These are phyloP conservation scores for Ricinus communis DNA, from an alignment of 345 rosid species.

Conservation along the genomic window DNA sequence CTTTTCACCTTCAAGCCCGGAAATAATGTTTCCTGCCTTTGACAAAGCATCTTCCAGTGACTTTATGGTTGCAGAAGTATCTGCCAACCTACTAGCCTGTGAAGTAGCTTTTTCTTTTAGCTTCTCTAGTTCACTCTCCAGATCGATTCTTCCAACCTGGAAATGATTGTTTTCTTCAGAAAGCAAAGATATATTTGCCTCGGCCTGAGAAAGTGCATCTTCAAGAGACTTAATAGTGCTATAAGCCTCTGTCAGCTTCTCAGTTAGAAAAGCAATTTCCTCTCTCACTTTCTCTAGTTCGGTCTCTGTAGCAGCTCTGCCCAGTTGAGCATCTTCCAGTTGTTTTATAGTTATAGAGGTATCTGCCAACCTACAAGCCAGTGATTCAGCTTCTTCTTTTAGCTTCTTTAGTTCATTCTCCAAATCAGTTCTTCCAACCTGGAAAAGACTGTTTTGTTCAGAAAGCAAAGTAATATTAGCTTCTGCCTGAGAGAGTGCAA, in stretches of 20 bases:
- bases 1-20: constrained; percentile 59
- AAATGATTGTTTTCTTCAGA: constrained; percentile 49
- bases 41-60: constrained; percentile 58
- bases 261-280: constrained; percentile 50
- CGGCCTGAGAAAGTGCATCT: constrained; percentile 54
- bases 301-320: constrained; percentile 46
- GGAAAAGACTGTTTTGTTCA: constrained; percentile 41
- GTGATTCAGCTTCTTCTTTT: constrained; percentile 40
- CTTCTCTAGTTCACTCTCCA: constrained; percentile 60
- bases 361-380: constrained; percentile 48
- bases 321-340: constrained; percentile 65
- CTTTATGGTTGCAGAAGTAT: constrained; percentile 48
- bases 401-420: constrained; percentile 57
- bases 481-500: constrained; percentile 55
- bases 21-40: constrained; percentile 50
- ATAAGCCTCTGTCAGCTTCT: constrained; percentile 56
- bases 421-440: constrained; percentile 40
- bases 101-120: constrained; percentile 55
- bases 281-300: constrained; percentile 57
- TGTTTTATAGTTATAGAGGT: constrained; percentile 49
- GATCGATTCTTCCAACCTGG: constrained; percentile 34
- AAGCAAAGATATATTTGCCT: constrained; percentile 44
- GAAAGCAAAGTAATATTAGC: constrained; percentile 44
- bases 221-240: constrained; percentile 60
- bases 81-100: constrained; percentile 48